Conservation (phyloP, 2,329 filamentous ascomycete species). For the Aspergillus ustus region DNA sequence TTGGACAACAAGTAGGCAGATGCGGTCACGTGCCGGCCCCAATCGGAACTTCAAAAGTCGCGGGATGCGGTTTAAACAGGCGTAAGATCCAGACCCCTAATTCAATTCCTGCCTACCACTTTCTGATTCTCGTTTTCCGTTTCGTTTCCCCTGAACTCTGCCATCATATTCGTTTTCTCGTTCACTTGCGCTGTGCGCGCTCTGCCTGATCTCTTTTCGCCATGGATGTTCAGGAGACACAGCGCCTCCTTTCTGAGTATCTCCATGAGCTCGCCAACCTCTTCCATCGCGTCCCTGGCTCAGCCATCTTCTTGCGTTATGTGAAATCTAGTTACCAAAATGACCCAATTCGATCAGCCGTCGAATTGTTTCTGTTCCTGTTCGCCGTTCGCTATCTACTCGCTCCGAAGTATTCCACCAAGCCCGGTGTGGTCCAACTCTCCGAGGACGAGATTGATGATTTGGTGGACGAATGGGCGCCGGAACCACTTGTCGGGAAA, state of each 20-base stretch:
- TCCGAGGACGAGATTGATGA: slow-evolving; percentile 98
- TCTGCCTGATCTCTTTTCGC: slow-evolving; percentile 25
- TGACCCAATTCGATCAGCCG: slow-evolving; percentile 88
- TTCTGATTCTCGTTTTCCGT: neutral
- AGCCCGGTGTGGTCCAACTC: slow-evolving; percentile 85
- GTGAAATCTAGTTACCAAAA: slow-evolving; percentile 98
- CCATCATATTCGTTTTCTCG: slow-evolving; percentile 11
- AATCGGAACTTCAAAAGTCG: slow-evolving; percentile 14
- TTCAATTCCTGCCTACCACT: neutral
- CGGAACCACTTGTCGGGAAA: slow-evolving; percentile 82
- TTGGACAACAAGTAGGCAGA: neutral
- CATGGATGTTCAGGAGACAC: slow-evolving; percentile 63
- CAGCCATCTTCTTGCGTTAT: slow-evolving; percentile 91
- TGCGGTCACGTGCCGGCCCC: slow-evolving; percentile 19
- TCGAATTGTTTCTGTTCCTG: slow-evolving; percentile 90
- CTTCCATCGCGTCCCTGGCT: slow-evolving; percentile 92
- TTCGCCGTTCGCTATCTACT: slow-evolving; percentile 95
- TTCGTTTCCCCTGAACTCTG: slow-evolving; percentile 14
- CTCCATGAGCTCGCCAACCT: slow-evolving; percentile 62
- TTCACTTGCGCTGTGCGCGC: slow-evolving; percentile 12
- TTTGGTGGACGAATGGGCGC: slow-evolving; percentile 93
- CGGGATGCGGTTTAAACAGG: slow-evolving; percentile 1
- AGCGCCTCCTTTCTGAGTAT: slow-evolving; percentile 58
- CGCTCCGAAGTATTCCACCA: slow-evolving; percentile 90
- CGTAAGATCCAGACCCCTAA: neutral